Base-by-base conservation (phyloP, 306 rosid species). In the Lotus japonicus region DNA sequence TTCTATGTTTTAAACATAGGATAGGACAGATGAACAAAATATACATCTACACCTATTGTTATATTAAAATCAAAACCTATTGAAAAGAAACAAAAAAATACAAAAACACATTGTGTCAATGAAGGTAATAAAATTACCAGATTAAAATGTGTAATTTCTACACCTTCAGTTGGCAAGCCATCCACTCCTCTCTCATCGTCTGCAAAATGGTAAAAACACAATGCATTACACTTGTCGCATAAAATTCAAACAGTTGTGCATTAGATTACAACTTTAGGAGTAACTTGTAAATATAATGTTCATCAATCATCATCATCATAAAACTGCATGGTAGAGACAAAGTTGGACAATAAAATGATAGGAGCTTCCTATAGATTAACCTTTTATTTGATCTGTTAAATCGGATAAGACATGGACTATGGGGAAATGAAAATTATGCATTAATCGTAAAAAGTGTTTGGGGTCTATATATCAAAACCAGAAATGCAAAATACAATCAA, bases 181-280 rank as follows among this genome's bases (percentile, higher is more conserved):
- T n/a, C n/a, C n/a, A n/a, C n/a, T n/a, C n/a, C n/a, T n/a, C n/a
- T n/a, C n/a, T n/a, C n/a, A n/a, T n/a, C n/a, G n/a, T n/a, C n/a
- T n/a, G n/a, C n/a, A n/a, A n/a, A n/a, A n/a, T n/a, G n/a, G n/a
- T n/a, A n/a, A n/a, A n/a, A n/a, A n/a, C n/a, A n/a, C n/a, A n/a
- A n/a, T n/a, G n/a, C n/a, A n/a, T n/a, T n/a, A n/a, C n/a, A n/a
- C n/a, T n/a, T n/a, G n/a, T n/a, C n/a, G n/a, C n/a, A n/a, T n/a
- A n/a, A n/a, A n/a, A n/a, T n/a, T n/a, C n/a, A n/a, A 19, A 7
- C 38, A 77, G 33, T 52, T 70, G 51, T 44, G 54, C 59, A 62
- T 35, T 21, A 52, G 4, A 35, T 51, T 16, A 56, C 26, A 70
- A 38, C 44, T 41, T 31, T 9, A 61, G 18, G 45, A 54, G 46